These are phyloP conservation scores for Sungouiozyma intestinalis DNA, from an alignment of 805 yeast genomes.

Conservation along the genomic window DNA sequence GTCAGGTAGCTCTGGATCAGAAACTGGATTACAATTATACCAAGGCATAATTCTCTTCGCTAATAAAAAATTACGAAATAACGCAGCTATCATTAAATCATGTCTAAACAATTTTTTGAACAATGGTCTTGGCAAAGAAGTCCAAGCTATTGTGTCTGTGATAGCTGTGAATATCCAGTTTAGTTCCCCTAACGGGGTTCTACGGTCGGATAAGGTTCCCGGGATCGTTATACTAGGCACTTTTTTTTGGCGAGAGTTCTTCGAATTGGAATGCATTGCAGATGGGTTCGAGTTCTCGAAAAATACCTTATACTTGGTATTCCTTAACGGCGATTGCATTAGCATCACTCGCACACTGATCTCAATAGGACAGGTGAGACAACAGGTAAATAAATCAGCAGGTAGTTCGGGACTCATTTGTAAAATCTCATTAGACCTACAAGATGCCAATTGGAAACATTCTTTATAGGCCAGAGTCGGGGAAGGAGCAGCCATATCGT, in stretches of 20 bases:
- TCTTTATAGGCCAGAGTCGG: slow-evolving; percentile 52
- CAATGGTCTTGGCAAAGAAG: slow-evolving; percentile 73
- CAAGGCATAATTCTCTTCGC: slow-evolving; percentile 93
- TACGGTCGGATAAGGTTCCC: slow-evolving; percentile 81
- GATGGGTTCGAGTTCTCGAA: slow-evolving; percentile 28
- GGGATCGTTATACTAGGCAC: slow-evolving; percentile 56
- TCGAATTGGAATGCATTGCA: neutral
- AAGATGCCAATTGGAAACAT: slow-evolving; percentile 89
- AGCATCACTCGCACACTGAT: slow-evolving; percentile 87
- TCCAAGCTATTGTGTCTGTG: slow-evolving; percentile 98
- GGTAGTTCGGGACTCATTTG: slow-evolving; percentile 94
- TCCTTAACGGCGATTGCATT: slow-evolving; percentile 62
- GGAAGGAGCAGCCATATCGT: slow-evolving; percentile 34
- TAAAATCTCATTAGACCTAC: slow-evolving; percentile 71
- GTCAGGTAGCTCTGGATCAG: slow-evolving; percentile 89
- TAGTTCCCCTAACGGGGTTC: slow-evolving; percentile 91
- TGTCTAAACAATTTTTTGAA: slow-evolving; percentile 88
- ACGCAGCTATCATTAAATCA: slow-evolving; percentile 92
- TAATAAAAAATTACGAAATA: slow-evolving; percentile 81
- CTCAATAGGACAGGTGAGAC: slow-evolving; percentile 91
- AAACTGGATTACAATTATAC: slow-evolving; percentile 86
- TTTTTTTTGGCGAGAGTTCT: slow-evolving; percentile 15
- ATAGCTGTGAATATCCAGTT: slow-evolving; percentile 98
- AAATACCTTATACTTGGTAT: slow-evolving; percentile 32
- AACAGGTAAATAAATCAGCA: slow-evolving; percentile 91